Evolutionary conservation across 345 rosid genomes (phyloP).

Genomic region (Xanthoceras sorbifolium): DNA sequence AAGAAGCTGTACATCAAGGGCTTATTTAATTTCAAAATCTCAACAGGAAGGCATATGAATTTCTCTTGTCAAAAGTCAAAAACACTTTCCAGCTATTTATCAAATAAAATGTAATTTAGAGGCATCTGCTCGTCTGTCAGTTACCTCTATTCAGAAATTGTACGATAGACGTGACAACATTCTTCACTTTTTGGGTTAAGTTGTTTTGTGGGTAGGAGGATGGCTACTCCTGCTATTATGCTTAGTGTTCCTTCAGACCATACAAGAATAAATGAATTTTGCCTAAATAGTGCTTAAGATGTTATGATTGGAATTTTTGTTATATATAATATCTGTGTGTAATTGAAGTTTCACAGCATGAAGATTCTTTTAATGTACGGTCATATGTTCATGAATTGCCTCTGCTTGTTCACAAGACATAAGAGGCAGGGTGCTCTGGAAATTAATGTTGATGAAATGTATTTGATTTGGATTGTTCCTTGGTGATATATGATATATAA

Average conservation of each 20-base stretch:
- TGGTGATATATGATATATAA: neutral
- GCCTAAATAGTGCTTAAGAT: neutral
- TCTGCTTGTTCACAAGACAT: neutral
- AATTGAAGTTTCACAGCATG: neutral
- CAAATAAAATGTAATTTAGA: neutral
- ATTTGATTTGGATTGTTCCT: neutral
- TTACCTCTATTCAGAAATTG: neutral
- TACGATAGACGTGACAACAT: neutral
- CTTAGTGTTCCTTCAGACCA: neutral
- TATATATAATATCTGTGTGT: neutral
- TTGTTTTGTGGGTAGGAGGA: neutral
- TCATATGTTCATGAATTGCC: neutral
- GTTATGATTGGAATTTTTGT: neutral
- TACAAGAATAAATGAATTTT: neutral
- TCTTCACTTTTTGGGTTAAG: neutral
- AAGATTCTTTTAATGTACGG: neutral
- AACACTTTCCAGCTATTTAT: neutral
- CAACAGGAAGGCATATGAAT: neutral
- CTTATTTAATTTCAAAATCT: neutral
- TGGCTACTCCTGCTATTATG: neutral
- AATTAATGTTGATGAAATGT: neutral
- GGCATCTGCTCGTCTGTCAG: neutral
- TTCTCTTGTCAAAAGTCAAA: neutral
- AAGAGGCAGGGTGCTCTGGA: neutral
- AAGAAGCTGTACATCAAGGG: neutral